Conservation (phyloP, 345 rosid genomes). For the Camelina hispida region DNA sequence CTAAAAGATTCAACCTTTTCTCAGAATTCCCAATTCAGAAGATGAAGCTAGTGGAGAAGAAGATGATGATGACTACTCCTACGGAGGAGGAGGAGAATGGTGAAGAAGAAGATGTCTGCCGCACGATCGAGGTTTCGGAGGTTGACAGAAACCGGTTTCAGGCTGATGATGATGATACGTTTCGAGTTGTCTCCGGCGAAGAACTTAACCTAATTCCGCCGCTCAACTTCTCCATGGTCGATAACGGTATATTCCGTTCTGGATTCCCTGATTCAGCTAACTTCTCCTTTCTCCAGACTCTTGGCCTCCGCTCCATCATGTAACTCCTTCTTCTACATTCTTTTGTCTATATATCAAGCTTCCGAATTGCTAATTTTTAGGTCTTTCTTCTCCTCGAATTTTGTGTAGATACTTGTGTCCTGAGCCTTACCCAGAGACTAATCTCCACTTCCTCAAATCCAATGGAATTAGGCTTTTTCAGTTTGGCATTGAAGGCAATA, state of each 20-base stretch:
- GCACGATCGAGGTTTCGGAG: constrained; percentile 57
- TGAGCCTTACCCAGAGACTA: constrained; percentile 87
- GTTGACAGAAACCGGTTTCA: constrained; percentile 50
- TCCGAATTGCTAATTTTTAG: constrained; percentile 21
- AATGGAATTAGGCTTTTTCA: constrained; percentile 81
- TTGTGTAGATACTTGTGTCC: constrained; percentile 79
- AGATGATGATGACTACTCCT: neutral
- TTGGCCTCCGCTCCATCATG: constrained; percentile 96
- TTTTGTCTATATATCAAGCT: neutral
- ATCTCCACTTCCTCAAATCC: constrained; percentile 75
- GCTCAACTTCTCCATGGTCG: constrained; percentile 93
- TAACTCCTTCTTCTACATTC: constrained; percentile 27
- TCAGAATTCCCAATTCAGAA: neutral
- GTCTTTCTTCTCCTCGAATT: neutral
- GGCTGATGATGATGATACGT: constrained; percentile 18
- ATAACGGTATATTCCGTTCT: constrained; percentile 91
- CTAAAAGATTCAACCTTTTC: constrained; percentile 1
- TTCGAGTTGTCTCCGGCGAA: constrained; percentile 40
- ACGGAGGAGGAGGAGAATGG: constrained; percentile 10
- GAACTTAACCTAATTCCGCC: constrained; percentile 78
- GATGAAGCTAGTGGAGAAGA: constrained; percentile 40
- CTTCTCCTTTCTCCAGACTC: constrained; percentile 86
- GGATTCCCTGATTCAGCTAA: constrained; percentile 95
- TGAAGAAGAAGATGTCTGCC: constrained; percentile 44
- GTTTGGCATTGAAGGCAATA: constrained; percentile 90